Evolutionary conservation across 148 eudicot genomes (phyloP).

Genomic region (Chenopodium formosanum): DNA sequence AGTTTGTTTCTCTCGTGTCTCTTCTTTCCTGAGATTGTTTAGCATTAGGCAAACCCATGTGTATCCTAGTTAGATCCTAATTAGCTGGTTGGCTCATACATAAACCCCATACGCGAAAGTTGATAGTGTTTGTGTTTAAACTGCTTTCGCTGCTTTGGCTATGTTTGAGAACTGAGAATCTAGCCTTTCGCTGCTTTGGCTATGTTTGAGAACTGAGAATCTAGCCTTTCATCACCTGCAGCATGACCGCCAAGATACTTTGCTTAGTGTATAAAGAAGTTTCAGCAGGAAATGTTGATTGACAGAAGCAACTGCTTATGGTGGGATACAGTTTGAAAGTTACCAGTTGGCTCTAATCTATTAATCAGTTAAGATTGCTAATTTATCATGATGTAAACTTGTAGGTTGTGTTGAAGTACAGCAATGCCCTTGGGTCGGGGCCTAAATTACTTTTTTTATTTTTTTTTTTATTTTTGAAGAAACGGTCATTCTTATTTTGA

Average conservation of each 20-base stretch:
- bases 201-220: neutral
- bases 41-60: neutral
- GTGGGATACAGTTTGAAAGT: neutral
- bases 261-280: neutral
- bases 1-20: slow-evolving; percentile 95
- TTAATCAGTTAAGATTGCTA: neutral
- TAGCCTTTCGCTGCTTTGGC: neutral
- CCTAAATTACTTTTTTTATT: too few species aligned
- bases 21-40: slow-evolving; percentile 56
- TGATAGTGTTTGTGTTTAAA: neutral
- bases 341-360: neutral
- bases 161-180: neutral
- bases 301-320: neutral
- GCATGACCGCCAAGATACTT: neutral
- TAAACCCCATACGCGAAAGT: neutral
- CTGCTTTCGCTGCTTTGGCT: neutral
- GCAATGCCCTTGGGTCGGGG: too few species aligned
- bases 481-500: too few species aligned
- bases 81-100: slow-evolving; percentile 13
- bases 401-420: too few species aligned
- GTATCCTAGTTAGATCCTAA: neutral
- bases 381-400: too few species aligned
- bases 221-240: neutral
- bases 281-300: neutral
- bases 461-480: too few species aligned